phyloP scores from a whole-genome alignment of 345 rosid species.

The Angophora floribunda region DNA sequence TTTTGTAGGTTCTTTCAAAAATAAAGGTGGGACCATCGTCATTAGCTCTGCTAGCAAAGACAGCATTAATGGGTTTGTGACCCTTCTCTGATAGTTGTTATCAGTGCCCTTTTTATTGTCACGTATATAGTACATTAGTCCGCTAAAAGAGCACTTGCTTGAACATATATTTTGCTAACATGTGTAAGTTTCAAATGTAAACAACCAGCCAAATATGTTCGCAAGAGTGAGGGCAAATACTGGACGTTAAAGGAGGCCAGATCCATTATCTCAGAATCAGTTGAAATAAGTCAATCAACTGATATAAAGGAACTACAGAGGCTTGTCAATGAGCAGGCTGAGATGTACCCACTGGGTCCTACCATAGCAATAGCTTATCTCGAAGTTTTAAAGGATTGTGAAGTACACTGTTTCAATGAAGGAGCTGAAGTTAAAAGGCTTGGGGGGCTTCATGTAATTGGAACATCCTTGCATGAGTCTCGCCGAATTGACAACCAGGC shows the following conservation, averaged over 20 bases:
- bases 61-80: constrained; percentile 70
- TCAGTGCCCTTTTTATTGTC: background rate
- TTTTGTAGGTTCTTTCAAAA: constrained; percentile 56
- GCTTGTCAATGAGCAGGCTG: constrained; percentile 73
- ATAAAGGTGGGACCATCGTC: constrained; percentile 78
- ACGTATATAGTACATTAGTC: background rate
- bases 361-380: constrained; percentile 76
- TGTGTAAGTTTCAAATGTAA: background rate
- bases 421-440: constrained; percentile 91
- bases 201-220: constrained; percentile 74
- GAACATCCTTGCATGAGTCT: constrained; percentile 94
- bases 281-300: constrained; percentile 76
- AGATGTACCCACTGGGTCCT: constrained; percentile 92
- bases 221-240: constrained; percentile 81
- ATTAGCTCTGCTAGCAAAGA: constrained; percentile 72
- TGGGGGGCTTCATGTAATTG: constrained; percentile 95
- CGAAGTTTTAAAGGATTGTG: constrained; percentile 81
- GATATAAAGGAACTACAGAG: constrained; percentile 43
- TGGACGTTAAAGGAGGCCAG: constrained; percentile 72
- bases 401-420: constrained; percentile 71
- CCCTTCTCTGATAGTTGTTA: constrained; percentile 1
- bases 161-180: background rate
- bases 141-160: background rate
- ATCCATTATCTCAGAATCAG: constrained; percentile 57
- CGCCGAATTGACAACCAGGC: constrained; percentile 98